A percentile compares a stretch with the other conserved stretches of the same genome.
Evolutionary conservation across 208 protist genomes (phyloP).

Genomic region (Trypanosoma lewisi): DNA sequence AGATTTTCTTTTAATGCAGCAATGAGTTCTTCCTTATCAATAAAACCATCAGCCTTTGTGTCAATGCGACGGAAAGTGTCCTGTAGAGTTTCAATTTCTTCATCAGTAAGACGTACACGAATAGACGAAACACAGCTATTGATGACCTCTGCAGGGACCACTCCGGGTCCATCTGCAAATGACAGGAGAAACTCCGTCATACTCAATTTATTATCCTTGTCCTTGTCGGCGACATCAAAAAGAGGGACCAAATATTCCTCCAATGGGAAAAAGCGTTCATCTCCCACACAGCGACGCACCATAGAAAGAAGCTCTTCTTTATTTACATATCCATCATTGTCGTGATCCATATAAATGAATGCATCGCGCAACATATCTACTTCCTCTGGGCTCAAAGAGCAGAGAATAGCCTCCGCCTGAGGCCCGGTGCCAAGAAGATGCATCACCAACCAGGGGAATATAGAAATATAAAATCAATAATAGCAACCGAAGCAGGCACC

Average conservation of each 20-base stretch:
- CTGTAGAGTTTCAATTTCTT: constrained; percentile 75
- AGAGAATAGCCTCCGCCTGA: constrained; percentile 34
- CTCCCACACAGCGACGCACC: constrained; percentile 43
- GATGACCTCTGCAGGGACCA: constrained; percentile 84
- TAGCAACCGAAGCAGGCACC: no score
- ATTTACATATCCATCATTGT: constrained; percentile 76
- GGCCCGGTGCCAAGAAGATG: constrained; percentile 6
- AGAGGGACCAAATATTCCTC: constrained; percentile 60
- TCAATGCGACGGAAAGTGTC: constrained; percentile 73
- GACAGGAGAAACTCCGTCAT: constrained; percentile 75
- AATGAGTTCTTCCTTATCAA: constrained; percentile 68
- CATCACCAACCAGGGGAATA: no score
- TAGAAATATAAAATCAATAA: no score
- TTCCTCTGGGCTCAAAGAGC: constrained; percentile 65
- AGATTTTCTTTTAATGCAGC: constrained; percentile 52
- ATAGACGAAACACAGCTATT: constrained; percentile 73
- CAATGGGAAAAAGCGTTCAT: constrained; percentile 50
- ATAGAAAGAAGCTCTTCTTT: constrained; percentile 50
- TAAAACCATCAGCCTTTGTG: constrained; percentile 63
- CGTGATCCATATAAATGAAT: constrained; percentile 85
- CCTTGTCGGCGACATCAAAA: constrained; percentile 78
- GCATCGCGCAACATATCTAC: constrained; percentile 86
- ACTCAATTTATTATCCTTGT: constrained; percentile 58
- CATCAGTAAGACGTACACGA: constrained; percentile 73
- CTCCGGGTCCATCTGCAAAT: constrained; percentile 71